Conservation (phyloP, 352 stramenopile species). For the Pythium volutum region DNA sequence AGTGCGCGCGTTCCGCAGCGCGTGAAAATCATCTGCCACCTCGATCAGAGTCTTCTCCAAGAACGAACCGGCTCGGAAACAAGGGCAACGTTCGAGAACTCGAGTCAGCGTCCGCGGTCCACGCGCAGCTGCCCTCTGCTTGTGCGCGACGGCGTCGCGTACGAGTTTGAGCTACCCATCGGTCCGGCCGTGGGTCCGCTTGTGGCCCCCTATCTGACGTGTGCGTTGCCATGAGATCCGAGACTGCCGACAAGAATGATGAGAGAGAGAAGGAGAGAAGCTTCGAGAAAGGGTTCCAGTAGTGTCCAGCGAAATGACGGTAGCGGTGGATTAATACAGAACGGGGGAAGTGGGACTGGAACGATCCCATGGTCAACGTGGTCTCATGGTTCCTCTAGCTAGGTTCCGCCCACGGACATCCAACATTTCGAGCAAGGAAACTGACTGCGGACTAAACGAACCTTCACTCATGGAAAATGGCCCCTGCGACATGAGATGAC, state of each 20-base stretch:
- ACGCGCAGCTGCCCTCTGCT: conserved; percentile 21
- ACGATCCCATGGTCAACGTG: background rate
- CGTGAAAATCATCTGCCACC: conserved; percentile 14
- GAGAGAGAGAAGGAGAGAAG: background rate
- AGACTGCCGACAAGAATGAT: background rate
- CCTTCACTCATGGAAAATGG: background rate
- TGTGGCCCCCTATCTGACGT: conserved; percentile 21
- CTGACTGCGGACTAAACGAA: background rate
- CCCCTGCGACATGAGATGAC: too few species aligned
- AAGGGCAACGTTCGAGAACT: background rate
- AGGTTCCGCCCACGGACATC: background rate
- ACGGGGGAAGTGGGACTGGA: background rate
- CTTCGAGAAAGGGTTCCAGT: background rate
- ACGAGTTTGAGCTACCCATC: conserved; percentile 25
- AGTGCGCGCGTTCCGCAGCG: conserved; percentile 3
- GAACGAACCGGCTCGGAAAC: background rate
- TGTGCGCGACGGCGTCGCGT: background rate
- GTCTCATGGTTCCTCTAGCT: background rate
- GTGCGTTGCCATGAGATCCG: conserved; percentile 6
- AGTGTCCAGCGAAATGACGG: background rate
- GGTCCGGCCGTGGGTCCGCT: conserved; percentile 18
- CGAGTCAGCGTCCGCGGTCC: background rate
- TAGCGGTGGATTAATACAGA: background rate
- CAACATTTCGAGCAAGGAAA: background rate
- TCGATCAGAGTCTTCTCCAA: background rate